Conservation (phyloP, 106 monocot genomes). For the Dendrobium catenatum region DNA sequence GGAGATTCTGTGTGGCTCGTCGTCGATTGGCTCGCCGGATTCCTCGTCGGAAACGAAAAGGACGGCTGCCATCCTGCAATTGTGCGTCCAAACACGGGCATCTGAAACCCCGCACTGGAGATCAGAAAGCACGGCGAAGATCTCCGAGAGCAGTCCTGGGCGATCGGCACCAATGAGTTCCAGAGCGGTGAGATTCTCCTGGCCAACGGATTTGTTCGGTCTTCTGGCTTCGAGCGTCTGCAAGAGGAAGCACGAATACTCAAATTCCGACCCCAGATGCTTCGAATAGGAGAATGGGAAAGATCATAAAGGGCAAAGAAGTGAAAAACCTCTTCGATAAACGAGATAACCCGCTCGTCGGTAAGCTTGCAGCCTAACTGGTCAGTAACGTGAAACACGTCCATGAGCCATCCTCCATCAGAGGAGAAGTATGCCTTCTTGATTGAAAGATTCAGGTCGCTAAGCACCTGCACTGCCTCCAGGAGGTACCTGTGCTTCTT, state of each 20-base stretch:
- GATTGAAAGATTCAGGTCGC: slow-evolving; percentile 12
- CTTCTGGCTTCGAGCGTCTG: not conserved
- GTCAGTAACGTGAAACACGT: slow-evolving; percentile 63
- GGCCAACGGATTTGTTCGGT: not conserved
- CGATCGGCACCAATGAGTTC: slow-evolving; percentile 33
- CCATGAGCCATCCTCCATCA: slow-evolving; percentile 67
- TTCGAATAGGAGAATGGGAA: not conserved
- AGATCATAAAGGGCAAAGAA: not conserved
- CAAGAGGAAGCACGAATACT: not conserved
- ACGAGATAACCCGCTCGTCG: slow-evolving; percentile 32
- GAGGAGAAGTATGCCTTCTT: slow-evolving; percentile 62
- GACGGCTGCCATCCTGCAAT: slow-evolving; percentile 36
- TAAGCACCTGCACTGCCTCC: slow-evolving; percentile 11
- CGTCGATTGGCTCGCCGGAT: slow-evolving; percentile 7
- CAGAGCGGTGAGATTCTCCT: slow-evolving; percentile 19
- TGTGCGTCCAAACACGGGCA: slow-evolving; percentile 54
- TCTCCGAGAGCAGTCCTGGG: slow-evolving; percentile 45
- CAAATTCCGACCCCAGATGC: not conserved
- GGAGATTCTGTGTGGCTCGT: slow-evolving; percentile 9
- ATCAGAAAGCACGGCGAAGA: slow-evolving; percentile 40
- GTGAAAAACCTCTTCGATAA: slow-evolving; percentile 25
- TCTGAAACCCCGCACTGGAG: slow-evolving; percentile 17
- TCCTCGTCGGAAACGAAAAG: slow-evolving; percentile 24
- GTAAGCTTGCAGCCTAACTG: slow-evolving; percentile 42
- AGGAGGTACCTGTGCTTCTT: slow-evolving; percentile 12